Base-by-base conservation (phyloP, 768 basidiomycete genomes). In the Suillus discolor region DNA sequence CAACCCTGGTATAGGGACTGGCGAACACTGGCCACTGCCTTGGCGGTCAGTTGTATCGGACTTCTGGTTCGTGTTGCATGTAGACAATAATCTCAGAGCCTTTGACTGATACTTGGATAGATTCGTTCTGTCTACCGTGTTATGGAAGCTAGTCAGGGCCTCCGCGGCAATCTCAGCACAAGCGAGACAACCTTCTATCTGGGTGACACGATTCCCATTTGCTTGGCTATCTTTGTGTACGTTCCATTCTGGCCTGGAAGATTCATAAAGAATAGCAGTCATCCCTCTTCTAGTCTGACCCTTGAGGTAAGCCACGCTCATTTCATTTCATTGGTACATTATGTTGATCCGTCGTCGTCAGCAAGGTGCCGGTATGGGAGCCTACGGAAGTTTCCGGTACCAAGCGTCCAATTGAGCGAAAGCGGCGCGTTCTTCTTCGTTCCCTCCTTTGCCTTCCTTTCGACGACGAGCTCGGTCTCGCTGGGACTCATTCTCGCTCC, bases 101-200 rank as follows among this genome's bases (percentile, higher is more conserved):
- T 28, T 23, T 44, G 2, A 31, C 12, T 20, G 7, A 60, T 2
- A 16, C 13, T 28, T 51, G 13, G 13, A 1, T 61, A 89, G 88
- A 81, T 90, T 67, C 89, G 91, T 63, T 91, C 87, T 45, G 74
- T 81, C 2, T 93, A 87, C 78, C 83, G 83, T 72, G 81, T 82
- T 13, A 78, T 82, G n/a, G 90, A 93, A 68, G 81, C 88, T 42
- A 83, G 85, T 4, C 78, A 90, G 73, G 91, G 91, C 18, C 90
- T 79, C 73, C 67, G 74, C 23, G 89, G 89, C 3, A 77, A 79
- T 51, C 80, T 92, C 23, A 82, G 86, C 11, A 87, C 82, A 3
- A 83, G 82, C 6, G 90, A 92, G 73, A 75, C 72, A 4, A 85
- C 82, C 69, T 91, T 93, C 74, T 93, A 91, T 71, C 84, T 77